phyloP scores from a whole-genome alignment of 2,329 filamentous ascomycete species.

The Fusarium mundagurra region DNA sequence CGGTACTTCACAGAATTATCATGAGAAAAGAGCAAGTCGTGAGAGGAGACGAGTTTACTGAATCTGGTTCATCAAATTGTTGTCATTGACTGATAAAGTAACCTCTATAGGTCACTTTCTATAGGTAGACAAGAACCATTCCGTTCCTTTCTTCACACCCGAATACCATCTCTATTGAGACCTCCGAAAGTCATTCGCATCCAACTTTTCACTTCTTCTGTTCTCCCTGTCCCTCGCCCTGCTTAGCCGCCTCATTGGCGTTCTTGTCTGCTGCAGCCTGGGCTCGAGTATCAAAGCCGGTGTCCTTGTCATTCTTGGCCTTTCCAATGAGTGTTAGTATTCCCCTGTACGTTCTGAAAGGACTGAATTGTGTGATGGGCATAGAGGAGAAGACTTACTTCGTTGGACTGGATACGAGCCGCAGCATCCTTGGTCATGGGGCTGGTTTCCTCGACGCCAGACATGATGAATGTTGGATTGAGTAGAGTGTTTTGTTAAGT shows the following conservation, averaged over 20 bases:
- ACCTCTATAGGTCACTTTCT: not conserved
- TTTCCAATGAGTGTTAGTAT: not conserved
- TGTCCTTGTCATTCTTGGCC: conserved; percentile 12
- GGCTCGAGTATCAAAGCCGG: conserved; percentile 4
- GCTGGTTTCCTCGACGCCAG: not conserved
- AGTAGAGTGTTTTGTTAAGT: not conserved
- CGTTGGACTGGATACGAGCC: conserved; percentile 1
- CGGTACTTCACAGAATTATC: not conserved
- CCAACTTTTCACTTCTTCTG: conserved; percentile 14
- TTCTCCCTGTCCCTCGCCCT: not conserved
- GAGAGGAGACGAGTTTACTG: not conserved
- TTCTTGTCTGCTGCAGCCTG: conserved; percentile 2
- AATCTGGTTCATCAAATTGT: not conserved
- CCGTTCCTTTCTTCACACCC: not conserved
- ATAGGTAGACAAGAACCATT: not conserved
- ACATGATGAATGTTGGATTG: conserved; percentile 6
- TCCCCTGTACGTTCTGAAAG: not conserved
- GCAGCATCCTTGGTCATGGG: conserved; percentile 15
- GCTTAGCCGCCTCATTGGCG: not conserved
- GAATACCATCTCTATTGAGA: not conserved
- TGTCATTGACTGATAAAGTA: not conserved
- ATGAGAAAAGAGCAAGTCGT: not conserved
- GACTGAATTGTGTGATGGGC: no score
- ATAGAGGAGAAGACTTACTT: not conserved
- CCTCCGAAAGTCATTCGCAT: not conserved